Evolutionary conservation across 768 basidiomycete species (phyloP).

Genomic region (Obba rivulosa): DNA sequence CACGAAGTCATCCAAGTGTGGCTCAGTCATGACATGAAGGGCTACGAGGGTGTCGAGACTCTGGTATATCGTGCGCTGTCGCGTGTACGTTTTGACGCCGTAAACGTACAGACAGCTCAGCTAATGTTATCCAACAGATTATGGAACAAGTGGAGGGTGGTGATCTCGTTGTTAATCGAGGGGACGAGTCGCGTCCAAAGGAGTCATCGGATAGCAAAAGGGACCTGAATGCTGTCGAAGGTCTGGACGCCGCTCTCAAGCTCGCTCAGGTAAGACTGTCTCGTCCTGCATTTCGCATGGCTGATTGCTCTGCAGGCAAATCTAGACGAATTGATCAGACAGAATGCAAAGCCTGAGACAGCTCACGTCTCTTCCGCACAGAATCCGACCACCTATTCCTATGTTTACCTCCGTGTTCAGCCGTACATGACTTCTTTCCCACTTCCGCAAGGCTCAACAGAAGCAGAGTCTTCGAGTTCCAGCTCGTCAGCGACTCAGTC

Average conservation of each 20-base stretch:
- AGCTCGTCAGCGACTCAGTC: constrained; percentile 19
- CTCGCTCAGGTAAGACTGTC: constrained; percentile 61
- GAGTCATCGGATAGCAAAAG: constrained; percentile 44
- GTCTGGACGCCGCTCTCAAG: constrained; percentile 79
- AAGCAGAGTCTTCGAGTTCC: constrained; percentile 22
- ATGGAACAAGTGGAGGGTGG: constrained; percentile 95
- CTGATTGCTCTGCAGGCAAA: constrained; percentile 48
- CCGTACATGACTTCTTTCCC: constrained; percentile 64
- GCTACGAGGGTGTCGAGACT: constrained; percentile 92
- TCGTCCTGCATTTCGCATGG: not conserved
- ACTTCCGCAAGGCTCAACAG: constrained; percentile 29
- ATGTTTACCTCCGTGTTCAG: constrained; percentile 91
- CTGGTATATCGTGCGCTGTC: constrained; percentile 87
- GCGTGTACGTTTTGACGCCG: constrained; percentile 48
- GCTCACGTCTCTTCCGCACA: constrained; percentile 28
- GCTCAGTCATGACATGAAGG: constrained; percentile 94
- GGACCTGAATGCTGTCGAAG: constrained; percentile 79
- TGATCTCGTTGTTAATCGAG: constrained; percentile 82
- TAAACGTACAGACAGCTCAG: not conserved
- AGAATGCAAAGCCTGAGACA: constrained; percentile 37
- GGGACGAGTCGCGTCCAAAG: constrained; percentile 70
- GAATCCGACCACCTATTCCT: constrained; percentile 76
- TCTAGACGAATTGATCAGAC: constrained; percentile 69
- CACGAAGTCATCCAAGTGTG: constrained; percentile 97
- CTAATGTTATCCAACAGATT: constrained; percentile 37